phyloP scores from a whole-genome alignment of 2,329 filamentous ascomycete genomes.

The Zymoseptoria brevis region DNA sequence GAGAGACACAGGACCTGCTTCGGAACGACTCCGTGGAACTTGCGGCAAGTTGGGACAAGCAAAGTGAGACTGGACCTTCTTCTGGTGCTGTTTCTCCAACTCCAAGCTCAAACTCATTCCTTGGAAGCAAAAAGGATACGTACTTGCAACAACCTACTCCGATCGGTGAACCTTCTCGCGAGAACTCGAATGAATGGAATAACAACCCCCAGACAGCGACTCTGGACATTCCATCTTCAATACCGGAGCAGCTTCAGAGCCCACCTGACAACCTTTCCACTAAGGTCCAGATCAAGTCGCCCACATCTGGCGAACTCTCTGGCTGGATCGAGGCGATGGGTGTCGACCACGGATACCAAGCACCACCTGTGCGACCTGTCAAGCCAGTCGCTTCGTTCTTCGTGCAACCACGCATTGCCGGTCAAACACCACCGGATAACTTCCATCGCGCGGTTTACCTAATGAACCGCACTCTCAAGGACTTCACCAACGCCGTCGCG shows the following conservation, averaged over 20 bases:
- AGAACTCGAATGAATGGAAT: slow-evolving; percentile 39
- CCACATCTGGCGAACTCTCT: slow-evolving; percentile 58
- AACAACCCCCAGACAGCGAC: slow-evolving; percentile 49
- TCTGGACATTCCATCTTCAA: slow-evolving; percentile 41
- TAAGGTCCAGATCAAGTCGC: slow-evolving; percentile 49
- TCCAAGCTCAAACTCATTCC: slow-evolving; percentile 40
- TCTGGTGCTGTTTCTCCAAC: slow-evolving; percentile 47
- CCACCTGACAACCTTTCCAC: slow-evolving; percentile 44
- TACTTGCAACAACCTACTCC: slow-evolving; percentile 39
- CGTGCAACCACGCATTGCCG: slow-evolving; percentile 51
- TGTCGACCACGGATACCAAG: slow-evolving; percentile 77
- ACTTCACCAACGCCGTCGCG: slow-evolving; percentile 65
- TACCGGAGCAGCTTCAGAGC: slow-evolving; percentile 36
- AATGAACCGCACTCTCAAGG: slow-evolving; percentile 63
- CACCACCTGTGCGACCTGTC: slow-evolving; percentile 61
- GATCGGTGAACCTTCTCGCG: slow-evolving; percentile 36
- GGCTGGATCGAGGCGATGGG: slow-evolving; percentile 88
- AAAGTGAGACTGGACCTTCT: slow-evolving; percentile 46
- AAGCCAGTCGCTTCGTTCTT: slow-evolving; percentile 89
- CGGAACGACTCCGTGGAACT: slow-evolving; percentile 42
- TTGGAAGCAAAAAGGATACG: slow-evolving; percentile 33
- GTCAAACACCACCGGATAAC: slow-evolving; percentile 44
- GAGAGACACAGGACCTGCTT: slow-evolving; percentile 54
- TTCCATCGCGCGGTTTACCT: slow-evolving; percentile 84
- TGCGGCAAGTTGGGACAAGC: slow-evolving; percentile 40